A percentile compares a stretch with the other conserved stretches of the same genome.
Conservation (phyloP, 2,329 filamentous ascomycete genomes). For the Trichoderma sp. region DNA sequence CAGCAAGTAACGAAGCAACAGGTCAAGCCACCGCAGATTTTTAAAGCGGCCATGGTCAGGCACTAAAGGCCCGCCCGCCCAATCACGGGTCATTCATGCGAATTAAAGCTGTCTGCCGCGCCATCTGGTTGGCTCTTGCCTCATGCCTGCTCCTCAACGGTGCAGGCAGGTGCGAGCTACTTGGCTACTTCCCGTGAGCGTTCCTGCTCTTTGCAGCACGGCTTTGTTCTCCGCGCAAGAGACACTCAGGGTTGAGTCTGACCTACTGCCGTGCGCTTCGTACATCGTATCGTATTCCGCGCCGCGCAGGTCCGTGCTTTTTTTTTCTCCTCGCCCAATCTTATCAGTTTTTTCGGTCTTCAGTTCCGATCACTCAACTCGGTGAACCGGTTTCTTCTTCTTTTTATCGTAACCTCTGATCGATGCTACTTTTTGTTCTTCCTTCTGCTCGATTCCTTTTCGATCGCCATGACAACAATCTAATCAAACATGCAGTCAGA, state of each 20-base stretch:
- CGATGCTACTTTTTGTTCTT: background rate
- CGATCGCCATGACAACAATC: background rate
- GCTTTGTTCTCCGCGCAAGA: background rate
- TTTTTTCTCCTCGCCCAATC: background rate
- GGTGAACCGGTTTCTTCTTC: background rate
- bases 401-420: background rate
- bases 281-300: background rate
- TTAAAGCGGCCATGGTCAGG: constrained; percentile 5
- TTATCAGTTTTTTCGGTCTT: background rate
- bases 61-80: background rate
- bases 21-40: background rate
- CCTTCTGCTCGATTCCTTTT: background rate
- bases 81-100: background rate
- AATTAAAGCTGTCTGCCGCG: constrained; percentile 15
- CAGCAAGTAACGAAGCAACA: background rate
- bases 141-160: background rate
- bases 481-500: constrained; percentile 9
- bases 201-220: constrained; percentile 9
- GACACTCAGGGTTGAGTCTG: constrained; percentile 3
- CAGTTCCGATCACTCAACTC: background rate
- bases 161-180: background rate
- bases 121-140: constrained; percentile 3
- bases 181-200: constrained; percentile 4
- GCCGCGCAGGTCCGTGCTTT: background rate
- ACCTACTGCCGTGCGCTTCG: background rate